A percentile compares a stretch with the other conserved stretches of the same genome.
phyloP scores from a whole-genome alignment of 164 flowering plant species.

The Vitis rupestris region DNA sequence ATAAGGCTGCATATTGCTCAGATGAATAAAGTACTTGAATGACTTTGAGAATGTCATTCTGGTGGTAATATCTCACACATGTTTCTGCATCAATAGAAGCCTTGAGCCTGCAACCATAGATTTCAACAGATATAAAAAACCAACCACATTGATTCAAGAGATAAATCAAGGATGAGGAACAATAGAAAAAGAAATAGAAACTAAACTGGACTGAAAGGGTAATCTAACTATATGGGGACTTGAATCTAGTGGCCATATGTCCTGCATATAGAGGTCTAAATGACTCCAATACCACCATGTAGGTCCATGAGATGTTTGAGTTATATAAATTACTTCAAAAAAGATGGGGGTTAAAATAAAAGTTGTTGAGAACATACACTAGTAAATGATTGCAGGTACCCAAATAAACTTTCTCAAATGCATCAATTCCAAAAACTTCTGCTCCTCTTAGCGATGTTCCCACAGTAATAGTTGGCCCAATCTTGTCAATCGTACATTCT shows the following conservation, averaged over 20 bases:
- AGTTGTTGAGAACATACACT: conserved; percentile 66
- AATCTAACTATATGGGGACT: too few relatives aligned
- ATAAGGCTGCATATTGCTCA: conserved; percentile 35
- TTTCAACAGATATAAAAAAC: conserved; percentile 4
- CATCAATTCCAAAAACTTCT: conserved; percentile 75
- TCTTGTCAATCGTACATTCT: conserved; percentile 65
- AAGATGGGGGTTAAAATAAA: background rate
- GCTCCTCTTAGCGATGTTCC: conserved; percentile 72
- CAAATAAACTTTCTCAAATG: conserved; percentile 67
- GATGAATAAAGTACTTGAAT: conserved; percentile 52
- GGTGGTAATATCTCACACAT: conserved; percentile 61
- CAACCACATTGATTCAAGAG: background rate
- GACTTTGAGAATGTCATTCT: conserved; percentile 61
- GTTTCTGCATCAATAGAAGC: conserved; percentile 34
- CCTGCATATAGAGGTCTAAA: too few relatives aligned
- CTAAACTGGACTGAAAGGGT: background rate
- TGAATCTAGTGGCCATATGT: too few relatives aligned
- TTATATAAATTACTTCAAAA: background rate
- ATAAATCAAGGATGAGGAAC: background rate
- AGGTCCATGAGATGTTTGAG: too few relatives aligned
- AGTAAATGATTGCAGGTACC: conserved; percentile 85
- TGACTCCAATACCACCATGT: too few relatives aligned
- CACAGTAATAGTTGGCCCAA: conserved; percentile 41
- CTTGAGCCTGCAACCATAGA: conserved; percentile 57
- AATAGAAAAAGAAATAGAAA: background rate